Evolutionary conservation across 352 stramenopile genomes (phyloP).

Genomic region (Phytopythium cucurbitacearum): DNA sequence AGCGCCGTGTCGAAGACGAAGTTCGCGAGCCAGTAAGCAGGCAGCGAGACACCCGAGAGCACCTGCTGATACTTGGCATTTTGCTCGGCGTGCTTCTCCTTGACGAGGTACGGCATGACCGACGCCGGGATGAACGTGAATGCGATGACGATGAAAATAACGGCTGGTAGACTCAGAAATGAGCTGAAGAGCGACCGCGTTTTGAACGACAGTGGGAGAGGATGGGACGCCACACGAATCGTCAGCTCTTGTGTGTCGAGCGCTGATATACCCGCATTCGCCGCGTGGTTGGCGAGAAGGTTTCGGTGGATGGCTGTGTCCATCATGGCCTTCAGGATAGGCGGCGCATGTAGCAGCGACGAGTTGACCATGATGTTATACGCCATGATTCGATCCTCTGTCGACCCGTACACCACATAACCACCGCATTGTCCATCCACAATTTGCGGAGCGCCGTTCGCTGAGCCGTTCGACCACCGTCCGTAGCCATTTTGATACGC

Average conservation of each 20-base stretch:
- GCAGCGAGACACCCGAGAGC: conserved; percentile 92
- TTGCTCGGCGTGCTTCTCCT: conserved; percentile 88
- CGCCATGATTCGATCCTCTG: conserved; percentile 24
- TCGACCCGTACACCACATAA: conserved; percentile 40
- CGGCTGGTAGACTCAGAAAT: conserved; percentile 65
- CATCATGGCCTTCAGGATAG: conserved; percentile 54
- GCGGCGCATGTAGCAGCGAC: conserved; percentile 34
- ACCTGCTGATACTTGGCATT: conserved; percentile 97
- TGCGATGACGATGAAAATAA: conserved; percentile 87
- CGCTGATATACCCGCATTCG: background rate
- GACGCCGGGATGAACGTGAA: conserved; percentile 92
- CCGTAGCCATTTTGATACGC: conserved; percentile 47
- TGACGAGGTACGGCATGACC: conserved; percentile 95
- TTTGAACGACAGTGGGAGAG: conserved; percentile 57
- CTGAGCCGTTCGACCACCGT: conserved; percentile 5
- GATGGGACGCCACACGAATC: conserved; percentile 42
- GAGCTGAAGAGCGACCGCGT: conserved; percentile 54
- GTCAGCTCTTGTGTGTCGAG: conserved; percentile 12
- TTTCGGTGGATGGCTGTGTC: conserved; percentile 57
- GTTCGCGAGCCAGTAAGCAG: conserved; percentile 96
- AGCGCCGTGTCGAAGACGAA: conserved; percentile 91
- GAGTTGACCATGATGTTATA: conserved; percentile 71
- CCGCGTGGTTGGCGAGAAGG: conserved; percentile 13
- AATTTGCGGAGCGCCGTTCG: background rate
- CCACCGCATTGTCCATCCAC: conserved; percentile 50